phyloP scores from a whole-genome alignment of 495 filamentous ascomycete species.

The Hyaloscypha bicolor region DNA sequence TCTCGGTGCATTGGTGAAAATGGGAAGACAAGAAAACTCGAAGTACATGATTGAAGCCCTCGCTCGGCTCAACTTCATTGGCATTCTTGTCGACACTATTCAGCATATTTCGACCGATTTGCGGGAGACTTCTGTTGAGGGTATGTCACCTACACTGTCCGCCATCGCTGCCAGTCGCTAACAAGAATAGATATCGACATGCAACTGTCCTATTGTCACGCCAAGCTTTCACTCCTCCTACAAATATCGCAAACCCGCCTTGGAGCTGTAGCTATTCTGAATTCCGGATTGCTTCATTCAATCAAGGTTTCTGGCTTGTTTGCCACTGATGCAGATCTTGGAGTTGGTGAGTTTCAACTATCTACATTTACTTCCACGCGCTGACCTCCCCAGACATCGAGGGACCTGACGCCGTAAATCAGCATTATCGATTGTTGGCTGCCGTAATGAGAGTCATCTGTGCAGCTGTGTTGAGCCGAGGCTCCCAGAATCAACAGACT shows the following conservation, averaged over 20 bases:
- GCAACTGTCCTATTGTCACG: constrained; percentile 63
- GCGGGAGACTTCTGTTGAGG: constrained; percentile 45
- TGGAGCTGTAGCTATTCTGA: constrained; percentile 80
- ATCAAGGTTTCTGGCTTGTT: constrained; percentile 81
- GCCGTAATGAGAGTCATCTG: constrained; percentile 82
- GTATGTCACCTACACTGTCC: constrained; percentile 31
- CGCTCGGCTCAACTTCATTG: constrained; percentile 84
- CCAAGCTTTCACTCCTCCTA: constrained; percentile 80
- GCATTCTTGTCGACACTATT: constrained; percentile 82
- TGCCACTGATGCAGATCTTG: constrained; percentile 89
- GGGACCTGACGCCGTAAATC: constrained; percentile 68
- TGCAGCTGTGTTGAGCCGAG: constrained; percentile 74
- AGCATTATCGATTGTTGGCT: constrained; percentile 82
- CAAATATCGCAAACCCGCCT: constrained; percentile 76
- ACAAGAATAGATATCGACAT: constrained; percentile 34
- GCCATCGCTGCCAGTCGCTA: constrained; percentile 18
- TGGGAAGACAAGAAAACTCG: constrained; percentile 66
- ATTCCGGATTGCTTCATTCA: constrained; percentile 84
- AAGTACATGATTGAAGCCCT: constrained; percentile 75
- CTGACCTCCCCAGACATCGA: constrained; percentile 55
- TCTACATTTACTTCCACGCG: constrained; percentile 9
- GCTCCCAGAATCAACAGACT: constrained; percentile 76
- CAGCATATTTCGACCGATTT: constrained; percentile 68
- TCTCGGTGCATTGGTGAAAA: constrained; percentile 67
- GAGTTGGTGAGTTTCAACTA: constrained; percentile 60